Percentiles rank a stretch among this genome's conserved stretches.
phyloP scores from a whole-genome alignment of 164 flowering plant species.

The Euptelea pleiosperma region DNA sequence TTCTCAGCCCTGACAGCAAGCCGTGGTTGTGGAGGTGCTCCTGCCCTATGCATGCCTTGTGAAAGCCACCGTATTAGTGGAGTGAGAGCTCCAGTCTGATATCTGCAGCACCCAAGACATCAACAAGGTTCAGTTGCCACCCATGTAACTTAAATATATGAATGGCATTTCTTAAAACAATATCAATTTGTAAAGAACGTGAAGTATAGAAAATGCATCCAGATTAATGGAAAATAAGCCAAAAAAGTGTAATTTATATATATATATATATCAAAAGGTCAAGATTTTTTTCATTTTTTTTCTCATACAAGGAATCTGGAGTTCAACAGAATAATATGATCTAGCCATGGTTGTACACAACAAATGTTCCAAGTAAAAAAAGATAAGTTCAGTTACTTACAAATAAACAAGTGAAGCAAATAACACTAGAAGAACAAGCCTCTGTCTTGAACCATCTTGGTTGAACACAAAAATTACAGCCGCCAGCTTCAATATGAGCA shows the following conservation, averaged over 20 bases:
- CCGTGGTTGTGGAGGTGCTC: conserved; percentile 70
- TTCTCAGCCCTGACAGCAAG: conserved; percentile 59
- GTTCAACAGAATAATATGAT: not conserved
- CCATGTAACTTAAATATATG: not conserved
- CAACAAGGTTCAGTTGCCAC: not conserved
- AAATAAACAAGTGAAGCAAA: conserved; percentile 72
- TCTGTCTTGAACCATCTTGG: conserved; percentile 95
- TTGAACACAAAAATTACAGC: conserved; percentile 88
- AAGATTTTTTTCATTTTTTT: not conserved
- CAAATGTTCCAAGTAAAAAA: not conserved
- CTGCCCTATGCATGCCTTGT: conserved; percentile 87
- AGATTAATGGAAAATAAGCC: no score
- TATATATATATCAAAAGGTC: not conserved
- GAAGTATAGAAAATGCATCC: no score
- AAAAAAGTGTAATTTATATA: no score
- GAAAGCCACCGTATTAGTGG: conserved; percentile 90
- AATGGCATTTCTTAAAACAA: not conserved
- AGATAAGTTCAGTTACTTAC: conserved; percentile 47
- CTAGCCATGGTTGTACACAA: not conserved
- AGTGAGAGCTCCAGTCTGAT: conserved; percentile 91
- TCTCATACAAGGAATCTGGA: no score
- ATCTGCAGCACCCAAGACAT: conserved; percentile 39
- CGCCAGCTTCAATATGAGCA: conserved; percentile 84
- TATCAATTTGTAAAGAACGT: not conserved
- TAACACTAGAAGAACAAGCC: conserved; percentile 74